A percentile compares a stretch with the other conserved stretches of the same genome.
phyloP scores from a whole-genome alignment of 352 stramenopile genomes.

The Phytophthora quininea region DNA sequence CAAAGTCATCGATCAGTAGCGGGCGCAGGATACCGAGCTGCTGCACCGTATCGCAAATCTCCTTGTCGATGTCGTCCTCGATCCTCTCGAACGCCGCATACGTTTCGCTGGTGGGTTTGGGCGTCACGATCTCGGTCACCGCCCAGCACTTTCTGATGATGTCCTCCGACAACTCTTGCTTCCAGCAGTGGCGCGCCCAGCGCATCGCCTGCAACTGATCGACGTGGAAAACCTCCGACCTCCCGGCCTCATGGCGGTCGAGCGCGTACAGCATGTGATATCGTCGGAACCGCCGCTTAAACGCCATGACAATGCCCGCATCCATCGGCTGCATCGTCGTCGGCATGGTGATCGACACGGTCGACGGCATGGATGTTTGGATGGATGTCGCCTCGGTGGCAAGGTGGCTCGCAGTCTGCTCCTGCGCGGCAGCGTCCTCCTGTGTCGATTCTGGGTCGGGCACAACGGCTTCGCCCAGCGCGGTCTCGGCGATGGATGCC shows the following conservation, averaged over 20 bases:
- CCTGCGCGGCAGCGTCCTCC: neutral
- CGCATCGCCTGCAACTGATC: conserved; percentile 59
- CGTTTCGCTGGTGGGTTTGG: conserved; percentile 23
- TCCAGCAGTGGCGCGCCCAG: conserved; percentile 58
- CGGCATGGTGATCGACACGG: conserved; percentile 21
- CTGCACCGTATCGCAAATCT: conserved; percentile 55
- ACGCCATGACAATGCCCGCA: conserved; percentile 45
- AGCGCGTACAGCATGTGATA: conserved; percentile 63
- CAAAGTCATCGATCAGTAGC: conserved; percentile 55
- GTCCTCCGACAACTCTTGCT: conserved; percentile 36
- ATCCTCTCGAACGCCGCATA: conserved; percentile 40
- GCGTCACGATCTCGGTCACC: conserved; percentile 34
- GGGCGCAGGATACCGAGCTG: conserved; percentile 44
- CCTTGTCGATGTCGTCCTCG: conserved; percentile 51
- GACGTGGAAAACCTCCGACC: conserved; percentile 54
- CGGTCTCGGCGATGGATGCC: conserved; percentile 25
- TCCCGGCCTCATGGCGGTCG: conserved; percentile 53
- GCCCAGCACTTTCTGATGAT: conserved; percentile 55
- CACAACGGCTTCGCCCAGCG: conserved; percentile 20
- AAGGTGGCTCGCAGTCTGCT: conserved; percentile 10
- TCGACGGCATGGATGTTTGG: conserved; percentile 14
- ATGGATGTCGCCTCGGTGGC: conserved; percentile 14
- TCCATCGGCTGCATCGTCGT: conserved; percentile 44
- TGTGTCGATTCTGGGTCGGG: conserved; percentile 1
- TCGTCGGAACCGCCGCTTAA: conserved; percentile 61